Percentiles rank a stretch among this genome's conserved stretches.
These are phyloP conservation scores for Proliferodiscus dingleyae DNA, from an alignment of 2,329 filamentous ascomycete species.

Conservation along the genomic window DNA sequence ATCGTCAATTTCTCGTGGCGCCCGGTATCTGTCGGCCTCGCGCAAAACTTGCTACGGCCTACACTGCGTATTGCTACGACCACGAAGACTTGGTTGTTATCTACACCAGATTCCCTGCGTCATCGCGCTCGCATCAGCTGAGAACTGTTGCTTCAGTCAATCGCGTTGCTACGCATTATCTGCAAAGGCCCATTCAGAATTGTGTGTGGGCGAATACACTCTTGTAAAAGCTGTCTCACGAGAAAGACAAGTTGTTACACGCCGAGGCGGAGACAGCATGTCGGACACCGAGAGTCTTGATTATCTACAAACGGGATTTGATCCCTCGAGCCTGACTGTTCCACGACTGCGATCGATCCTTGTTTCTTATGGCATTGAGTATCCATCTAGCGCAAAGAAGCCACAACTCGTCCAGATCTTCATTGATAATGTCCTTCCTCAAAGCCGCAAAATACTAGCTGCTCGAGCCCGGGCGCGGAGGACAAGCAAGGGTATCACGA, in stretches of 20 bases:
- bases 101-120: conserved; percentile 3
- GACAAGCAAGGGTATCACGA: conserved; percentile 78
- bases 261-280: conserved; percentile 37
- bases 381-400: conserved; percentile 89
- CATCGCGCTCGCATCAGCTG: too few relatives aligned
- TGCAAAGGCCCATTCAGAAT: background rate
- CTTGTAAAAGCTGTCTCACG: background rate
- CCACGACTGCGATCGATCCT: conserved; percentile 87
- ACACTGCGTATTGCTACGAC: background rate
- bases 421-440: conserved; percentile 70
- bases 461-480: conserved; percentile 75
- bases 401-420: conserved; percentile 80
- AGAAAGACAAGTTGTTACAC: background rate
- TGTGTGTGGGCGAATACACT: background rate
- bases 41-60: conserved; percentile 2
- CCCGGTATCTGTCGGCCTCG: too few relatives aligned
- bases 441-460: conserved; percentile 70
- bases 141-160: too few relatives aligned
- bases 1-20: background rate
- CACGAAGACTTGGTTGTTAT: background rate
- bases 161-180: too few relatives aligned
- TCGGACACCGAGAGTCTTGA: conserved; percentile 63
- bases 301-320: conserved; percentile 84
- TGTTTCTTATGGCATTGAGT: conserved; percentile 79
- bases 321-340: conserved; percentile 77